phyloP scores from a whole-genome alignment of 108 stramenopile genomes.

The Cyclotella baltica region DNA sequence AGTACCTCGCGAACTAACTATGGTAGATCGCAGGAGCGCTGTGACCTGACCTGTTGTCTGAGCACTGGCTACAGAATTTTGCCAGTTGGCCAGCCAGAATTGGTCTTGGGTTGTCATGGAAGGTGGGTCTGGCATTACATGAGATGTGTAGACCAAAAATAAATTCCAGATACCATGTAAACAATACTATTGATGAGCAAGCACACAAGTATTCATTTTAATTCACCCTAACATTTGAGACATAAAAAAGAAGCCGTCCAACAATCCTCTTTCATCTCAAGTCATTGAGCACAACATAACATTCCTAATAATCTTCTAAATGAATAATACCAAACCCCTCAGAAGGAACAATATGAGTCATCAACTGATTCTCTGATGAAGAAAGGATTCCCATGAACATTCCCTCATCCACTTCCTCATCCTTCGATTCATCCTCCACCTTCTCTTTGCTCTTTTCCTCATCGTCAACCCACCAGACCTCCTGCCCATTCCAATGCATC shows the following conservation, averaged over 20 bases:
- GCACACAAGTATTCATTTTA: too few relatives aligned
- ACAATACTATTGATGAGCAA: too few relatives aligned
- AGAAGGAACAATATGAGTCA: slow-evolving; percentile 68
- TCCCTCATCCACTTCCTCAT: slow-evolving; percentile 42
- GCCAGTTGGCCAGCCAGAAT: too few relatives aligned
- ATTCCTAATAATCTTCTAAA: slow-evolving; percentile 50
- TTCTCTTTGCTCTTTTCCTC: slow-evolving; percentile 13
- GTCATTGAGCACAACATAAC: not conserved
- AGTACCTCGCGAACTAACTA: too few relatives aligned
- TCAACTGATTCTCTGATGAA: slow-evolving; percentile 54
- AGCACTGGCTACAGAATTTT: too few relatives aligned
- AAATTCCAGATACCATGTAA: too few relatives aligned
- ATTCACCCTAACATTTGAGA: too few relatives aligned
- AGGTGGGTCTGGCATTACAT: too few relatives aligned
- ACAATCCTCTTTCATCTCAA: slow-evolving; percentile 2
- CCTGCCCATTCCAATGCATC: slow-evolving; percentile 39
- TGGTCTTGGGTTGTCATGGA: too few relatives aligned
- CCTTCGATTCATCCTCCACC: slow-evolving; percentile 22
- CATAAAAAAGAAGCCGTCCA: slow-evolving; percentile 6
- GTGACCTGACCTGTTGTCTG: too few relatives aligned
- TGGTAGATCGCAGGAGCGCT: too few relatives aligned
- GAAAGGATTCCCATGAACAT: slow-evolving; percentile 81
- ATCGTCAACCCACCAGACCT: slow-evolving; percentile 46
- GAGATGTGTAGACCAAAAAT: too few relatives aligned
- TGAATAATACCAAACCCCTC: slow-evolving; percentile 61